Evolutionary conservation across 371 early-diverging fungal genomes (phyloP).

Genomic region (Choanephora cucurbitarum): DNA sequence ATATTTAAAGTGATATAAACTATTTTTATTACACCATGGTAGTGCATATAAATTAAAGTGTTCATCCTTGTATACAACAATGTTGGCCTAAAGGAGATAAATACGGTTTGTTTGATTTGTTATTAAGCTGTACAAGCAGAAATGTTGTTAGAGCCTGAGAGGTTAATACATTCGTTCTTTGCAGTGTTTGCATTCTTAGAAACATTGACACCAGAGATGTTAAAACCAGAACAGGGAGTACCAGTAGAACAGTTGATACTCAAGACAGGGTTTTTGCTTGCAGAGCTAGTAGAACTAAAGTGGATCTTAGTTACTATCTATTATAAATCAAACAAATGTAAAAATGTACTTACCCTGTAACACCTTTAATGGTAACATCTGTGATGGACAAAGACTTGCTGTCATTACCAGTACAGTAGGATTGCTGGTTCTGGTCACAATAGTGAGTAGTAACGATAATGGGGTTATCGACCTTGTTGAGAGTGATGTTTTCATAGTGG

Average conservation of each 20-base stretch:
- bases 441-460: slow-evolving; percentile 12
- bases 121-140: slow-evolving; percentile 13
- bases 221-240: slow-evolving; percentile 28
- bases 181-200: slow-evolving; percentile 20
- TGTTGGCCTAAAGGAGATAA: no score
- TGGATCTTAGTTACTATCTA: no score
- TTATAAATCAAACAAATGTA: no score
- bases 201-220: slow-evolving; percentile 20
- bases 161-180: slow-evolving; percentile 17
- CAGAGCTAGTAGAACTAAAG: slow-evolving; percentile 2
- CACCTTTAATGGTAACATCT: slow-evolving; percentile 24
- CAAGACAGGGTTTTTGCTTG: slow-evolving; percentile 18
- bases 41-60: no score
- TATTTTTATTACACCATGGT: no score
- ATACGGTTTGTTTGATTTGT: no score
- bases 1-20: no score
- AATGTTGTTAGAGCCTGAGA: slow-evolving; percentile 13
- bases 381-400: slow-evolving; percentile 28
- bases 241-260: slow-evolving; percentile 11
- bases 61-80: no score
- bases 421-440: slow-evolving; percentile 30
- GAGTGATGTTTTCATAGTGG: slow-evolving; percentile 21
- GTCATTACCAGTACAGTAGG: slow-evolving; percentile 27
- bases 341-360: no score
- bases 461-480: slow-evolving; percentile 31